These are phyloP conservation scores for Przewalskia tangutica DNA, from an alignment of 257 asterid genomes.

Conservation along the genomic window DNA sequence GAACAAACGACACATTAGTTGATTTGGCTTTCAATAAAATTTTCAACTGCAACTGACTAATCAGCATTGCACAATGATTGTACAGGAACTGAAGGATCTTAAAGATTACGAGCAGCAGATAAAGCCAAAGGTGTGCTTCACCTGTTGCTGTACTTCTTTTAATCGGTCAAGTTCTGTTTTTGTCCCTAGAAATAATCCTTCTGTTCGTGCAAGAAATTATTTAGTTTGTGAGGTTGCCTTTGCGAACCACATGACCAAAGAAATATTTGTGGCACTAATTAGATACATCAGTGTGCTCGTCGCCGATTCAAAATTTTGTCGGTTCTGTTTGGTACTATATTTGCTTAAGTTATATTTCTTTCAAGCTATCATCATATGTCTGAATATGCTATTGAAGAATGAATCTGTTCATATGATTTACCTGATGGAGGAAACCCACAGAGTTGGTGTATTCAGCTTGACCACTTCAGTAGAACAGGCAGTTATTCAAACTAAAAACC, in stretches of 20 bases:
- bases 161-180: neutral
- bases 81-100: conserved; percentile 79
- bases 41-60: neutral
- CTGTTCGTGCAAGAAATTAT: neutral
- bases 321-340: neutral
- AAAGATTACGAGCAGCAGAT: conserved; percentile 74
- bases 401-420: neutral
- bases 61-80: neutral
- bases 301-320: neutral
- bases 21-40: neutral
- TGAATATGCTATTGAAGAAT: neutral
- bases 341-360: neutral
- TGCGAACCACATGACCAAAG: neutral
- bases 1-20: neutral
- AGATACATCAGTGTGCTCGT: neutral
- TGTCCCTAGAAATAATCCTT: neutral
- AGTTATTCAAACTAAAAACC: neutral
- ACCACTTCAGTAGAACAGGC: neutral
- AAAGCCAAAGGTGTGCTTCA: conserved; percentile 68
- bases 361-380: neutral
- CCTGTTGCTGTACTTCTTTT: conserved; percentile 1
- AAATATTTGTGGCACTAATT: neutral
- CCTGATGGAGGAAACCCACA: neutral
- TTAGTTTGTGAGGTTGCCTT: neutral
- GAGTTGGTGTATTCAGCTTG: neutral